Evolutionary conservation across 2,329 filamentous ascomycete genomes (phyloP).

Genomic region (Aspergillus jensenii): DNA sequence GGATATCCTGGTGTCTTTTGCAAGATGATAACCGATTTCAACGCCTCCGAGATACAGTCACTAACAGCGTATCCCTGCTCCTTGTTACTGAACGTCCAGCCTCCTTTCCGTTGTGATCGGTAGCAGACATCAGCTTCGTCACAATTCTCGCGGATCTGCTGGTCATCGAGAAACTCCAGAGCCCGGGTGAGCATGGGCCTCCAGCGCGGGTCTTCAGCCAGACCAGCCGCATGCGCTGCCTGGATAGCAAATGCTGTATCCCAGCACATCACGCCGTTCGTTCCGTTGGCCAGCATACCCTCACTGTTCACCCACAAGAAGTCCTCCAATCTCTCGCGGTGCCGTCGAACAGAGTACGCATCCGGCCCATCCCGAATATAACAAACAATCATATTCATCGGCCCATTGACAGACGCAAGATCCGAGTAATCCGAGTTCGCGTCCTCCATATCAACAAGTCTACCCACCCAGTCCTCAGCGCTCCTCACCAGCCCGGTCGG

Average conservation of each 20-base stretch:
- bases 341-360: conserved; percentile 67
- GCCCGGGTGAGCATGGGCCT: conserved; percentile 79
- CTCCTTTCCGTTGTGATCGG: conserved; percentile 85
- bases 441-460: conserved; percentile 86
- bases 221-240: conserved; percentile 72
- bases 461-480: conserved; percentile 78
- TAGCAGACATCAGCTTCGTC: conserved; percentile 77
- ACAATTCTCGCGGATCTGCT: conserved; percentile 85
- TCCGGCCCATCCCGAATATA: conserved; percentile 82
- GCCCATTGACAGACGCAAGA: conserved; percentile 83
- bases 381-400: conserved; percentile 83
- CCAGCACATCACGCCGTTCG: conserved; percentile 96
- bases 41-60: conserved; percentile 87
- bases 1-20: conserved; percentile 78
- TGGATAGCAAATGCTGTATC: conserved; percentile 91
- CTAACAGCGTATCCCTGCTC: conserved; percentile 93
- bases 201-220: conserved; percentile 76
- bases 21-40: conserved; percentile 81
- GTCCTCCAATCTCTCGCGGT: conserved; percentile 78
- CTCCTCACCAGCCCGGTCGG: conserved; percentile 62
- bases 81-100: conserved; percentile 92
- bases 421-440: conserved; percentile 85
- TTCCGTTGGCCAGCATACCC: conserved; percentile 93
- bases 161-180: conserved; percentile 80
- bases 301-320: conserved; percentile 89